Percentiles rank a stretch among this genome's conserved stretches.
Conservation (phyloP, 768 basidiomycete genomes). For the Austroboletus festivus region DNA sequence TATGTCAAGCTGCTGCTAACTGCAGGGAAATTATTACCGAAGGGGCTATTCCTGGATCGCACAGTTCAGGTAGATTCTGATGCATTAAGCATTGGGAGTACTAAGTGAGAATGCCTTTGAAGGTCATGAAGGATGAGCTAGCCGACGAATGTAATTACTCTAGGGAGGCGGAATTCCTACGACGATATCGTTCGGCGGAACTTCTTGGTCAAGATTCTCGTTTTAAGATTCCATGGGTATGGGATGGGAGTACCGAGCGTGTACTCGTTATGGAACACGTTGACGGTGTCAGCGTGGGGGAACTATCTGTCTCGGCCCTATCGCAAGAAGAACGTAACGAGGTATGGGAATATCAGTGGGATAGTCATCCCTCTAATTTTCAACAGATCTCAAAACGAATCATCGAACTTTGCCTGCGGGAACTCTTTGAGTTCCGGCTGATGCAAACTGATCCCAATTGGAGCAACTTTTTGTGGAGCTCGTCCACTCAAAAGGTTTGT, state of each 20-base stretch:
- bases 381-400: constrained; percentile 78
- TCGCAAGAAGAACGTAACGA: constrained; percentile 67
- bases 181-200: constrained; percentile 50
- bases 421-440: constrained; percentile 83
- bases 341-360: constrained; percentile 39
- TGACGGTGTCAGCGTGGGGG: constrained; percentile 77
- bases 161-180: constrained; percentile 74
- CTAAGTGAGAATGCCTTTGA: not conserved
- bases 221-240: constrained; percentile 86
- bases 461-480: constrained; percentile 95
- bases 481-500: constrained; percentile 54
- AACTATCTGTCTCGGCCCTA: constrained; percentile 49
- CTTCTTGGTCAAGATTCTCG: constrained; percentile 55
- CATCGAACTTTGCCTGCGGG: constrained; percentile 82
- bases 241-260: constrained; percentile 73
- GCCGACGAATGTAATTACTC: constrained; percentile 90
- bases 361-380: not conserved
- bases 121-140: constrained; percentile 88
- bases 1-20: constrained; percentile 82
- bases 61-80: constrained; percentile 60
- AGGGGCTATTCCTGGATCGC: constrained; percentile 85
- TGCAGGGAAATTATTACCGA: constrained; percentile 78
- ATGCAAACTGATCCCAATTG: constrained; percentile 99
- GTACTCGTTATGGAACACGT: constrained; percentile 92
- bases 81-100: not conserved